A percentile compares a stretch with the other conserved stretches of the same genome.
Evolutionary conservation across 2,329 filamentous ascomycete species (phyloP).

Genomic region (Pseudohalonectria lignicola): DNA sequence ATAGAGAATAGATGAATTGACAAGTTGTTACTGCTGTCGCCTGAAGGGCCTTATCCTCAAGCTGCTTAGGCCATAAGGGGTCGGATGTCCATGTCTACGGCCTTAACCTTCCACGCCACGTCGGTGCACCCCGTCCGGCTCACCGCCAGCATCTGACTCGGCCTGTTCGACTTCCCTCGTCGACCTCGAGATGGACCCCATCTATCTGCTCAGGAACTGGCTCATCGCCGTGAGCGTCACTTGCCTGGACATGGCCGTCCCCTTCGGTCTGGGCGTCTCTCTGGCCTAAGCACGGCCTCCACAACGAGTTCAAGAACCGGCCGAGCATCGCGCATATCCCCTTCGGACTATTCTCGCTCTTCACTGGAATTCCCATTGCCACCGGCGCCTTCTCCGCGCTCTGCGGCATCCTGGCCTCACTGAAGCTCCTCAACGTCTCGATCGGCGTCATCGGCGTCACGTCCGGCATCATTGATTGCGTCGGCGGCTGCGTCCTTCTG

Average conservation of each 20-base stretch:
- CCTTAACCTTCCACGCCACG: background rate
- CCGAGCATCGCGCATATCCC: constrained; percentile 23
- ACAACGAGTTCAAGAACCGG: constrained; percentile 54
- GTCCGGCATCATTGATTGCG: constrained; percentile 88
- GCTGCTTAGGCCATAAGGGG: background rate
- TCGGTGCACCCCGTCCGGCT: background rate
- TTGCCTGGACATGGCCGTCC: constrained; percentile 67
- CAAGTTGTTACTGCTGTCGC: background rate
- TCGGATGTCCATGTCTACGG: background rate
- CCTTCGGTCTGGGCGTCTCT: constrained; percentile 71
- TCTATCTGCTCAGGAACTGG: constrained; percentile 72
- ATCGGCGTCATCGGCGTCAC: constrained; percentile 84
- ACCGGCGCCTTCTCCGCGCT: constrained; percentile 89
- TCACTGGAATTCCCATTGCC: constrained; percentile 85
- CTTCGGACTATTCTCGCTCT: constrained; percentile 50
- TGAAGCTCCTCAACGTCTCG: constrained; percentile 72
- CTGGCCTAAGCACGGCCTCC: constrained; percentile 76
- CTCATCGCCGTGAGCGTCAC: constrained; percentile 69
- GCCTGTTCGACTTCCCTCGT: background rate
- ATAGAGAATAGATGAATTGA: background rate
- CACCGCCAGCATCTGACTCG: background rate
- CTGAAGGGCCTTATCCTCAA: background rate
- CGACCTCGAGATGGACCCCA: constrained; percentile 40
- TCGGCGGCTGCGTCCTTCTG: constrained; percentile 81
- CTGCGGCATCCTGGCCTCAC: constrained; percentile 83